Percentiles rank a stretch among this genome's conserved stretches.
Conservation (phyloP, 140 eudicot genomes). For the Anethum foeniculum region DNA sequence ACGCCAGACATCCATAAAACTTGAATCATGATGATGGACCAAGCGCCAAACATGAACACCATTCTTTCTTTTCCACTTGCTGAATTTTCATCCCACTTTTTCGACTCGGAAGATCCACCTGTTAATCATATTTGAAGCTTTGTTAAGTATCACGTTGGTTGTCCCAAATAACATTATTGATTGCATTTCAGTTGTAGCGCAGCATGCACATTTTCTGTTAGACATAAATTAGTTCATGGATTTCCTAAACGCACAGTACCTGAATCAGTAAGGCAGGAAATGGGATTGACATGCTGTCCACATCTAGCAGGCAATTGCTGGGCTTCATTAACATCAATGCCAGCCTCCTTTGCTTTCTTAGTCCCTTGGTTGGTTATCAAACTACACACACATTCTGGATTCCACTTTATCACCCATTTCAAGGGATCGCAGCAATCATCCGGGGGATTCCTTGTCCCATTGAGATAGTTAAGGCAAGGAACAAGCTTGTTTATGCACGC, state of each 20-base stretch:
- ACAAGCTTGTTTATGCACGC: constrained; percentile 35
- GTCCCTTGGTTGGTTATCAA: constrained; percentile 58
- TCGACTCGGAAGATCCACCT: constrained; percentile 12
- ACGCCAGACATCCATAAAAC: not conserved
- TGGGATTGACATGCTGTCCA: constrained; percentile 66
- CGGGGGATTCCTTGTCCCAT: constrained; percentile 40
- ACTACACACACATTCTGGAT: constrained; percentile 67
- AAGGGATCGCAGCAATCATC: constrained; percentile 63
- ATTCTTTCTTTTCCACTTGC: not conserved
- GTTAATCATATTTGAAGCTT: not conserved
- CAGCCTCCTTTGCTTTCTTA: constrained; percentile 49
- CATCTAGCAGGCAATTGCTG: constrained; percentile 76
- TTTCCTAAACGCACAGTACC: not conserved
- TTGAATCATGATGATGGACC: not conserved
- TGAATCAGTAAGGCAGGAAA: constrained; percentile 28
- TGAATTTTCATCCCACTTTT: not conserved
- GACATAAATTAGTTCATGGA: too few species aligned
- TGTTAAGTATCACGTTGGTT: not conserved
- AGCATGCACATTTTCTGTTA: too few species aligned
- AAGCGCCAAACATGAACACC: not conserved
- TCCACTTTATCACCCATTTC: constrained; percentile 46
- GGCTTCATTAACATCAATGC: constrained; percentile 57
- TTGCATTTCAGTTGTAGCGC: not conserved
- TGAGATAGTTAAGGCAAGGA: constrained; percentile 43
- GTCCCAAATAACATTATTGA: not conserved